These are phyloP conservation scores for Pelargonium cotyledonis DNA, from an alignment of 441 rosid species.

Conservation along the genomic window DNA sequence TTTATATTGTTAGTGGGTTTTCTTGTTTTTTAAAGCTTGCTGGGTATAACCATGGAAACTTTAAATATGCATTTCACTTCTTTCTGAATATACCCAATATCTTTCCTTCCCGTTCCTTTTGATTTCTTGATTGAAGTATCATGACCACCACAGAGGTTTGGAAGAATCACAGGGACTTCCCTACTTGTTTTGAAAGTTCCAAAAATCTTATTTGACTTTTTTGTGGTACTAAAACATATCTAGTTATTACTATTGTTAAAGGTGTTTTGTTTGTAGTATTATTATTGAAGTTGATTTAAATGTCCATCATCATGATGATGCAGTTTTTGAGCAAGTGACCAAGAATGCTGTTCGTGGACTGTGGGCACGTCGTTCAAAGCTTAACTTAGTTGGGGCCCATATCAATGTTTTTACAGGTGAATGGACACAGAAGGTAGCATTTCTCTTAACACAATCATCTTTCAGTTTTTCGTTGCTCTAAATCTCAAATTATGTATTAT, in stretches of 20 bases:
- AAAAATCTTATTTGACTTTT: background rate
- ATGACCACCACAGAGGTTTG: too few species aligned
- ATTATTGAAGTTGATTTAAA: background rate
- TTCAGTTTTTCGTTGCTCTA: background rate
- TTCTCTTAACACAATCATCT: conserved; percentile 10
- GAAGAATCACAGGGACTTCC: too few species aligned
- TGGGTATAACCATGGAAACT: too few species aligned
- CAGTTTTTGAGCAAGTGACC: conserved; percentile 94
- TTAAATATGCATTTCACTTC: background rate
- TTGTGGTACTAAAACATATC: too few species aligned
- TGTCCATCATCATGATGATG: conserved; percentile 22
- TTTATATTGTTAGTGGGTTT: too few species aligned
- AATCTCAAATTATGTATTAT: background rate
- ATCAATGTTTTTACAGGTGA: conserved; percentile 98
- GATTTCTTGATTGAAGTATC: too few species aligned
- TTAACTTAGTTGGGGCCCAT: conserved; percentile 94
- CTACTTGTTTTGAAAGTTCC: too few species aligned
- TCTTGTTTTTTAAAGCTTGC: too few species aligned
- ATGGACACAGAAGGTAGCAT: conserved; percentile 96
- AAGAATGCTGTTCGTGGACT: conserved; percentile 87
- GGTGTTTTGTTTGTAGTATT: too few species aligned
- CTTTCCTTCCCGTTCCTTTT: too few species aligned
- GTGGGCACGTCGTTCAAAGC: conserved; percentile 96
- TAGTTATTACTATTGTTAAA: too few species aligned
- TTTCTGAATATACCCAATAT: background rate